Evolutionary conservation across 2,329 filamentous ascomycete species (phyloP).

Genomic region (Rutstroemia sp.): DNA sequence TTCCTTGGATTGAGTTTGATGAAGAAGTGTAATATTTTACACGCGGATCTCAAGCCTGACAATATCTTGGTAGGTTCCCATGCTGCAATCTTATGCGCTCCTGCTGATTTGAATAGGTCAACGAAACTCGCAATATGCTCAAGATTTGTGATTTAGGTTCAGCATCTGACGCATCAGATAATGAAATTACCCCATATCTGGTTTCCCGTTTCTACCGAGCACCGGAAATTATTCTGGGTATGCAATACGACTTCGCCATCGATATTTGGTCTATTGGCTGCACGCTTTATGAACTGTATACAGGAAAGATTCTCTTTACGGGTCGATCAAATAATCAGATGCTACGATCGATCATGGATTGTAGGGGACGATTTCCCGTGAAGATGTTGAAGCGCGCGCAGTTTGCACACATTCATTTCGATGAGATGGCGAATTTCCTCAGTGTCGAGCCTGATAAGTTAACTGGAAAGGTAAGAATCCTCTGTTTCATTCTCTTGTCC

Average conservation of each 20-base stretch:
- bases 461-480: constrained; percentile 62
- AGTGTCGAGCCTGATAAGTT: constrained; percentile 83
- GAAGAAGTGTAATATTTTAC: constrained; percentile 86
- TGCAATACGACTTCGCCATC: constrained; percentile 87
- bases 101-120: constrained; percentile 43
- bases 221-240: constrained; percentile 94
- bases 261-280: constrained; percentile 98
- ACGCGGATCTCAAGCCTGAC: constrained; percentile 95
- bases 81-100: constrained; percentile 8
- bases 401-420: constrained; percentile 71
- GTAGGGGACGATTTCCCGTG: constrained; percentile 81
- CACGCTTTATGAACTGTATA: constrained; percentile 94
- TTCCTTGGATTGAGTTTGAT: constrained; percentile 84
- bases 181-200: constrained; percentile 87
- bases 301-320: constrained; percentile 93
- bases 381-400: constrained; percentile 82
- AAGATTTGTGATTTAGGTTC: constrained; percentile 97
- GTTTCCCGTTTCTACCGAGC: constrained; percentile 97
- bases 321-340: constrained; percentile 97
- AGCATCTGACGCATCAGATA: constrained; percentile 86
- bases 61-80: constrained; percentile 60
- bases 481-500: constrained; percentile 2
- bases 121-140: constrained; percentile 72
- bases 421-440: constrained; percentile 75
- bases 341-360: constrained; percentile 93